Evolutionary conservation across 2,329 filamentous ascomycete species (phyloP), one percentile per base, ranked within the genome.

Genomic region (Epichloe typhina): DNA sequence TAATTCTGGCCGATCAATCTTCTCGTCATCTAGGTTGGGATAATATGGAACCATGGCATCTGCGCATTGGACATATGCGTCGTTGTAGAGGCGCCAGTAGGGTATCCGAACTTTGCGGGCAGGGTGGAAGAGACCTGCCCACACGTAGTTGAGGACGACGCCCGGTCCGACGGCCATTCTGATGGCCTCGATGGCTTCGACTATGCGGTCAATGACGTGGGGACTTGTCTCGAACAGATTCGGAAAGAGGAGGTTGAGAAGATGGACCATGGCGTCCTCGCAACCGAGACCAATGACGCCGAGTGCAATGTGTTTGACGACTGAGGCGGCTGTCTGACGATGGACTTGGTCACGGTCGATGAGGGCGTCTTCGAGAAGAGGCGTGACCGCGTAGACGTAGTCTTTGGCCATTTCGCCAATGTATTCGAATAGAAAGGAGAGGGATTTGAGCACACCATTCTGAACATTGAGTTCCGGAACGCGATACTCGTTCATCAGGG

Each of bases 401-500:
- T 98, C 93, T 71, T 97, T 98, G 56, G 89, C 88, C 93, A 98
- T 97, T 69, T 98, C 93, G 56, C 93, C 93, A 66, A 98, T 98
- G 70, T 98, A 98, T 65, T 98, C 93, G 64, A 97, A 98, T 54
- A 98, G 76, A 77, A 98, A 98, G 6, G 88, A 94, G 49, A 98
- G 77, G 5, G 90, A 90, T 68, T 98, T 98, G 64, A 98, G 82
- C 36, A 98, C 93, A 71, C 93, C 93, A 60, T 98, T 98, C 66
- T 98, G 93, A 26, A 98, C 93, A 65, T 98, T 98, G 58, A 98
- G 83, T 69, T 98, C 93, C 0, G 93, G 93, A 8, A 98, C 93
- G 50, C 93, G 86, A 69, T 98, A 98, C 68, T 98, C 93, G 71
- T 98, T 98, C 94, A 98, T 98, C 54, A 98, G 74, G 3, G 93